Evolutionary conservation across 1,139 yeast species (phyloP).

Genomic region (Blastobotrys elegans): DNA sequence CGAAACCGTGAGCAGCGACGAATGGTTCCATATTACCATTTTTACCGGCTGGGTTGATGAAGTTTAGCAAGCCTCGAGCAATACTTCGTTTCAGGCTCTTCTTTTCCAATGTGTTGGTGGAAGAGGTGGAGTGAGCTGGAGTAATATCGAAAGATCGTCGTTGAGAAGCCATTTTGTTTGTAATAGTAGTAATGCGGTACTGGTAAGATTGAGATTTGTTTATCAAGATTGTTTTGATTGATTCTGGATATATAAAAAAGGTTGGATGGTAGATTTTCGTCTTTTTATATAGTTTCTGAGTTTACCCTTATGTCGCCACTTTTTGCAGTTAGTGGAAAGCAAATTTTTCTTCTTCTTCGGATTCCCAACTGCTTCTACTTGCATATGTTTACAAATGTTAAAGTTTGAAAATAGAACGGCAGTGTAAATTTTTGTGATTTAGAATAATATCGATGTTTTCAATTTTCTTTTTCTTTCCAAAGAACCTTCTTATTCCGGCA

Average conservation of each 20-base stretch:
- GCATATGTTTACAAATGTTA: background rate
- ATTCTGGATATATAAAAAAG: background rate
- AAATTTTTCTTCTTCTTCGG: too few species aligned
- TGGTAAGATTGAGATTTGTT: background rate
- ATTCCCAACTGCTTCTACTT: too few species aligned
- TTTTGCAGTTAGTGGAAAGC: background rate
- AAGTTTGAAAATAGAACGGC: background rate
- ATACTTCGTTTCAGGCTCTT: constrained; percentile 3
- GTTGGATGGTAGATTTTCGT: background rate
- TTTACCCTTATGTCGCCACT: background rate
- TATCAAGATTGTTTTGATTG: constrained; percentile 4
- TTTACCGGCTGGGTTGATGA: constrained; percentile 7
- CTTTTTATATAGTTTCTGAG: constrained; percentile 5
- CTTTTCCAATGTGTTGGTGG: constrained; percentile 1
- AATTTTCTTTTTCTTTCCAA: background rate
- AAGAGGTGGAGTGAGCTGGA: constrained; percentile 12
- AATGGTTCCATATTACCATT: background rate
- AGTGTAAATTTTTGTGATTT: background rate
- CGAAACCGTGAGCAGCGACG: background rate
- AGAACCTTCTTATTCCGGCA: too few species aligned
- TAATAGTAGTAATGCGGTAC: background rate
- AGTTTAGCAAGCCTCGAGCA: constrained; percentile 1
- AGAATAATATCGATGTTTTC: background rate
- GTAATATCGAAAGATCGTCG: constrained; percentile 9
- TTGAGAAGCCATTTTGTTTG: constrained; percentile 6